Conservation (phyloP, 2,329 filamentous ascomycete genomes). For the Diaporthe batatas region DNA sequence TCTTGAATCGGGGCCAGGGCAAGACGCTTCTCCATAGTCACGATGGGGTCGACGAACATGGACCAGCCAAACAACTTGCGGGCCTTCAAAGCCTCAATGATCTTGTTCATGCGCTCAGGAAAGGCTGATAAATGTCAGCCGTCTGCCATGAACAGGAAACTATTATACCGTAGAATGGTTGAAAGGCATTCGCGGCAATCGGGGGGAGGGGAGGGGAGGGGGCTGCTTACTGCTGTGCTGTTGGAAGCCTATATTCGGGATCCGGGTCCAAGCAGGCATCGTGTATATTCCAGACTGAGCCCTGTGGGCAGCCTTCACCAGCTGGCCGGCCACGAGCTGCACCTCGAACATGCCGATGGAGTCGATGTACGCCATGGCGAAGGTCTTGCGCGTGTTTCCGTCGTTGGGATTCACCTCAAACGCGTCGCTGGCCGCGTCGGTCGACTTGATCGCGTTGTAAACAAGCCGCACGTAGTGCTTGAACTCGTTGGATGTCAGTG, state of each 20-base stretch:
- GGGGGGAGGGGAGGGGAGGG: no score
- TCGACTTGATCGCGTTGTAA: neutral
- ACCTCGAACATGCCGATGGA: neutral
- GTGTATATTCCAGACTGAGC: neutral
- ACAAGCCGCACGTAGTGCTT: neutral
- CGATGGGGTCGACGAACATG: neutral
- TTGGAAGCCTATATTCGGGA: neutral
- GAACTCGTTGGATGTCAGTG: neutral
- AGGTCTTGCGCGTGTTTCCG: neutral
- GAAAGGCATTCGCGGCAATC: neutral
- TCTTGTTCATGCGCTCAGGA: neutral
- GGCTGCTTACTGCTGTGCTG: neutral
- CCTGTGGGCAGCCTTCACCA: neutral
- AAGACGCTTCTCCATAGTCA: neutral
- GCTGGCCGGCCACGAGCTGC: neutral
- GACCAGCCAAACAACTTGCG: neutral
- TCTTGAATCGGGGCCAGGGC: neutral
- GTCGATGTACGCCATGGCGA: neutral
- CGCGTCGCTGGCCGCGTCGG: neutral
- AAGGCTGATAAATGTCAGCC: neutral
- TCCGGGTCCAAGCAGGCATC: neutral
- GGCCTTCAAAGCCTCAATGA: neutral
- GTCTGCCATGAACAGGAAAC: neutral
- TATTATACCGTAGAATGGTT: neutral
- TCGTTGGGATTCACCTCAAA: neutral